Evolutionary conservation across 805 yeast species (phyloP), one percentile per base, ranked within the genome.

Genomic region (Dipodascus geniculatus): DNA sequence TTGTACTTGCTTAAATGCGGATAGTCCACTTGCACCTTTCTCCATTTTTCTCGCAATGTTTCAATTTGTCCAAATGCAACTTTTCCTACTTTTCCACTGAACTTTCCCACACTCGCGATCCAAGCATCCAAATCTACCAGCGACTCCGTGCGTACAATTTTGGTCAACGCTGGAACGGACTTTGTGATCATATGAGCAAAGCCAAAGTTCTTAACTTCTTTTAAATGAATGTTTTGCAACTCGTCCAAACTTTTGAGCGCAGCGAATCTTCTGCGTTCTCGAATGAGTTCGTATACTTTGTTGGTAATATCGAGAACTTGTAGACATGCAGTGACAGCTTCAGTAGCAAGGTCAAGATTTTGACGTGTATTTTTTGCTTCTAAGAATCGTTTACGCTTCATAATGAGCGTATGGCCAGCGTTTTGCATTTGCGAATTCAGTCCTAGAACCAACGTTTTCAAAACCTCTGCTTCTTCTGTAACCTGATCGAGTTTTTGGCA

Each of bases 271-370:
- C 83, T 82, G 61, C 81, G 81, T 55, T 80, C 81, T 52, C 81
- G 78, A 56, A 88, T 84, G 63, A 90, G 72, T 42, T 86, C 90
- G 64, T 88, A 87, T 50, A 89, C 86, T 62, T 82, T 85, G 68
- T 89, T 90, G 16, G 95, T 85, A 60, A 85, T 77, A 63, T 90
- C 96, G 53, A 91, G 74, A 8, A 90, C 90, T 58, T 85, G 88
- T 22, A 90, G 72, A 59, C 95, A 85, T 51, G 82, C 75, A 53
- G 78, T 80, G 35, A 91, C 78, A 20, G 87, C 80, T 42, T 78
- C 74, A 4, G 78, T 78, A 0, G 96, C 83, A 59, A 85, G 87
- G 52, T 79, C 78, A 56, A 91, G 82, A 64, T 85, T 86, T 51
- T 71, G 71, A 17, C 81, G 74, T 3, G 84, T 78, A 58, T 81